Percentiles rank a stretch among this genome's conserved stretches.
Evolutionary conservation across 169 alveolate species (phyloP).

Genomic region (Cryptosporidium parvum): DNA sequence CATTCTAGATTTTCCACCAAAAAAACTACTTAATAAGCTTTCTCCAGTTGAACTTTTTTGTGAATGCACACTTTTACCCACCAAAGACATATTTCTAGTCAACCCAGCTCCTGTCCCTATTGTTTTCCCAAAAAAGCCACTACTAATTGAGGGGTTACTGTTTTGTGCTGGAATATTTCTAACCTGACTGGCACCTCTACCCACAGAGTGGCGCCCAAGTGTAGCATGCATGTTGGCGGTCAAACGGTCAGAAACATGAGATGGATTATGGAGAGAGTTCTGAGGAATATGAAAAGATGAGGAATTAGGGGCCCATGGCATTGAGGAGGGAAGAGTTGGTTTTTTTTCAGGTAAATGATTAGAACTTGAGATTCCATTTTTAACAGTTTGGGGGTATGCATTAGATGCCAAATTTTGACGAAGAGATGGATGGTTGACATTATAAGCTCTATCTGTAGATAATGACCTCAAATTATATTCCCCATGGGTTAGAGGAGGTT

Average conservation of each 20-base stretch:
- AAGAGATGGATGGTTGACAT: neutral
- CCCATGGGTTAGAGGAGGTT: neutral
- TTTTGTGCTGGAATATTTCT: neutral
- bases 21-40: neutral
- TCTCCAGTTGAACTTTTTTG: neutral
- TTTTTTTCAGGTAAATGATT: neutral
- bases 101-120: neutral
- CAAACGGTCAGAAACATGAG: neutral
- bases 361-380: neutral
- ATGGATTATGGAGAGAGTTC: neutral
- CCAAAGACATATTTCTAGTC: neutral
- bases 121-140: neutral
- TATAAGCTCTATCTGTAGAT: constrained; percentile 51
- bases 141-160: neutral
- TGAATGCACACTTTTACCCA: neutral
- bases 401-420: neutral
- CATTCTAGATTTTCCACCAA: neutral
- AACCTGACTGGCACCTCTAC: constrained; percentile 3
- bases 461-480: neutral
- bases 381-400: neutral
- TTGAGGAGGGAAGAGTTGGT: neutral
- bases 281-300: neutral
- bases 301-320: neutral
- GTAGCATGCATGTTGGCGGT: constrained; percentile 1
- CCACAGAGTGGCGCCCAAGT: neutral